A percentile compares a stretch with the other conserved stretches of the same genome.
Evolutionary conservation across 139 green algal species (phyloP).

Genomic region (Desmodesmus armatus): DNA sequence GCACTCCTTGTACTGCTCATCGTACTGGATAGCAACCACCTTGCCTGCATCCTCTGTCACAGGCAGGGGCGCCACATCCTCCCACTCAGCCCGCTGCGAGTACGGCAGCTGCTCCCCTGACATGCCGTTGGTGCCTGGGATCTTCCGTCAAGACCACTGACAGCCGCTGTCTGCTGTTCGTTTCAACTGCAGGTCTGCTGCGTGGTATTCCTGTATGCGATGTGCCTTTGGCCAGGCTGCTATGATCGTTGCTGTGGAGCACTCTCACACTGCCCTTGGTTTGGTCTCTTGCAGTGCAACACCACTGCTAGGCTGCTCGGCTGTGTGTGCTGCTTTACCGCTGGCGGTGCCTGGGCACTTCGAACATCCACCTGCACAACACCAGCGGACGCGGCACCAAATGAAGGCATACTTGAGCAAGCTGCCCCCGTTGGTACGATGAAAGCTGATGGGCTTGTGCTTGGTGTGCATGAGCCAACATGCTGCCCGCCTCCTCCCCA

Average conservation of each 20-base stretch:
- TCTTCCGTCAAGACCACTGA: not conserved
- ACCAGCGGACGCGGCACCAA: not conserved
- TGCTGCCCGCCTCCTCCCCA: too few species aligned
- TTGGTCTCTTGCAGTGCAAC: too few species aligned
- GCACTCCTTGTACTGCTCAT: constrained; percentile 59
- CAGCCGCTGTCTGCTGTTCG: not conserved
- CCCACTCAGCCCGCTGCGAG: constrained; percentile 58
- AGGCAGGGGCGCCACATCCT: constrained; percentile 57
- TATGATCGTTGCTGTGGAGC: too few species aligned
- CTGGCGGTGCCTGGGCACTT: constrained; percentile 64
- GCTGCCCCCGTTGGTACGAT: too few species aligned
- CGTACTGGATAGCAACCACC: constrained; percentile 70
- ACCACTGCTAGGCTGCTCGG: too few species aligned
- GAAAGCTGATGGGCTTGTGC: too few species aligned
- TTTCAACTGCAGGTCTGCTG: too few species aligned
- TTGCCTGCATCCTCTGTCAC: constrained; percentile 25
- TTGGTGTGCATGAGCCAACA: too few species aligned
- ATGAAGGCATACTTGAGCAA: not conserved
- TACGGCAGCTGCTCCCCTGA: constrained; percentile 14
- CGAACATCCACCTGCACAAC: constrained; percentile 79
- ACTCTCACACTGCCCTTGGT: too few species aligned
- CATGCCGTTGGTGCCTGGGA: not conserved
- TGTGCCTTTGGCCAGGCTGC: not conserved
- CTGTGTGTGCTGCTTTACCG: not conserved
- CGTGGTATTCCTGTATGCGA: too few species aligned